Conservation (phyloP, 1,284 basidiomycete genomes). For the Apiotrichum porosum region DNA sequence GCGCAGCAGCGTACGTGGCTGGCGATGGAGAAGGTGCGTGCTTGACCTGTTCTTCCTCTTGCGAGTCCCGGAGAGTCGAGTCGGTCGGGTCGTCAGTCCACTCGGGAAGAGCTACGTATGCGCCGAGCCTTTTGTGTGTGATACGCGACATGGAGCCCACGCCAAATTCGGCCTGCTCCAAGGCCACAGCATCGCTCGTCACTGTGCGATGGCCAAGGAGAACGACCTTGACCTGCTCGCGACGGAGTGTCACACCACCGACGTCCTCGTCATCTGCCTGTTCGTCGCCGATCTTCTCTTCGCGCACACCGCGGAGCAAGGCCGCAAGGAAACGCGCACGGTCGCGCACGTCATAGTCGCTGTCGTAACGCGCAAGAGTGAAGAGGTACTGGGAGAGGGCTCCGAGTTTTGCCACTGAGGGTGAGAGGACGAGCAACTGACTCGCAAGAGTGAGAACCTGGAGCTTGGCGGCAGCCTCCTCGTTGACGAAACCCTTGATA, state of each 20-base stretch:
- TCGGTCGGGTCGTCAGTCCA: slow-evolving; percentile 52
- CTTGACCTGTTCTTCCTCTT: background rate
- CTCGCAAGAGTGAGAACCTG: slow-evolving; percentile 76
- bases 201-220: slow-evolving; percentile 65
- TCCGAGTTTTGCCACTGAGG: slow-evolving; percentile 53
- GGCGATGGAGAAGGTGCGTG: background rate
- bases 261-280: slow-evolving; percentile 51
- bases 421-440: slow-evolving; percentile 70
- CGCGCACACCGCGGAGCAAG: slow-evolving; percentile 57
- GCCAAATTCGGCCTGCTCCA: slow-evolving; percentile 49
- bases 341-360: slow-evolving; percentile 81
- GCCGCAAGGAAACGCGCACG: slow-evolving; percentile 72
- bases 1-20: background rate
- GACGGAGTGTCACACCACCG: slow-evolving; percentile 68
- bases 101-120: slow-evolving; percentile 40
- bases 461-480: slow-evolving; percentile 63
- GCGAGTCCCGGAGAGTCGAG: slow-evolving; percentile 46
- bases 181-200: slow-evolving; percentile 34
- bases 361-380: slow-evolving; percentile 79
- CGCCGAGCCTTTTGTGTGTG: slow-evolving; percentile 28
- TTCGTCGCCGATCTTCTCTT: slow-evolving; percentile 22
- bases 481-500: slow-evolving; percentile 65
- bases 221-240: slow-evolving; percentile 73
- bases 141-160: slow-evolving; percentile 44
- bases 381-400: slow-evolving; percentile 66